Evolutionary conservation across 768 basidiomycete species (phyloP).

Genomic region (Suillus luteus): DNA sequence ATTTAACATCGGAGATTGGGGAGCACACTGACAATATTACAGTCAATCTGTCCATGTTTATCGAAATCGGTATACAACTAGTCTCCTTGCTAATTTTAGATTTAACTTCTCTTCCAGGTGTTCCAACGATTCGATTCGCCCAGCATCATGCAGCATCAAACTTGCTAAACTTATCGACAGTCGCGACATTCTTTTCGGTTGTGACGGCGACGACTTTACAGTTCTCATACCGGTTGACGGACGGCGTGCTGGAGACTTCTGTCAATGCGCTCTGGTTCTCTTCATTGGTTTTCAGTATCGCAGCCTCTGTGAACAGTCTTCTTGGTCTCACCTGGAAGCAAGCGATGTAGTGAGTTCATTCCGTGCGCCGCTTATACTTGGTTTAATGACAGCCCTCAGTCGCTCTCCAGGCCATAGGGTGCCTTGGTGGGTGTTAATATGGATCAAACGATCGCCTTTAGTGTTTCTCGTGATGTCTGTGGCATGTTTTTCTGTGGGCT

Average conservation of each 20-base stretch:
- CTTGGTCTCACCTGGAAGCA: constrained; percentile 58
- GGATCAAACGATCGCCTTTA: constrained; percentile 83
- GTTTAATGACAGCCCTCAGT: constrained; percentile 33
- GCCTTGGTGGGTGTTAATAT: constrained; percentile 67
- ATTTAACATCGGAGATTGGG: constrained; percentile 51
- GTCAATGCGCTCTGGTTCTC: constrained; percentile 59
- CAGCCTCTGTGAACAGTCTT: constrained; percentile 56
- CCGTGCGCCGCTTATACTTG: constrained; percentile 11
- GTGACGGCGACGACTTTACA: constrained; percentile 54
- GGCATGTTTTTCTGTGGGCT: constrained; percentile 77
- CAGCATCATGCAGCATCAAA: constrained; percentile 53
- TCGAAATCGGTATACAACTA: constrained; percentile 46
- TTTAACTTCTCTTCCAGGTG: constrained; percentile 35
- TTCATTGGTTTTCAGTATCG: constrained; percentile 55
- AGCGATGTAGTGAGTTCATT: constrained; percentile 51
- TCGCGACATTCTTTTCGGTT: constrained; percentile 56
- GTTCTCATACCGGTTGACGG: constrained; percentile 42
- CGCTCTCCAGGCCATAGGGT: constrained; percentile 57
- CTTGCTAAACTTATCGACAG: constrained; percentile 52
- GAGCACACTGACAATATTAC: constrained; percentile 56
- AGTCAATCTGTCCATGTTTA: constrained; percentile 49
- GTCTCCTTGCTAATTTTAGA: neutral
- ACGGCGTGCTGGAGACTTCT: constrained; percentile 38
- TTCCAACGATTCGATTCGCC: constrained; percentile 56
- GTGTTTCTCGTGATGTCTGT: constrained; percentile 85